Conservation (phyloP, 805 yeast genomes). For the Kregervanrija fluxuum region DNA sequence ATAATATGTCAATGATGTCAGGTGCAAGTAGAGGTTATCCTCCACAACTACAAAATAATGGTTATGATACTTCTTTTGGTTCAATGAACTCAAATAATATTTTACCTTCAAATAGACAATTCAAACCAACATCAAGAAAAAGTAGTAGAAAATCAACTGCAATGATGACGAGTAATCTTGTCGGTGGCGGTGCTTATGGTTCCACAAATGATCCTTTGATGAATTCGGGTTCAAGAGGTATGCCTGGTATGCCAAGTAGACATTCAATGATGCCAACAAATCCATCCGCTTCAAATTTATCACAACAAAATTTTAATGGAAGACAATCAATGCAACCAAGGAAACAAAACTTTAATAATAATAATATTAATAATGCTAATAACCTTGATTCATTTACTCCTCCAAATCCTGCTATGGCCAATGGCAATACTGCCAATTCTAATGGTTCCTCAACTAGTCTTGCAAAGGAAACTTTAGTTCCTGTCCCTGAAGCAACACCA, state of each 20-base stretch:
- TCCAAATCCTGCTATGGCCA: conserved; percentile 1
- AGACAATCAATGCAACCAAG: neutral
- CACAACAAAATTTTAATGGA: neutral
- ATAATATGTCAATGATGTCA: conserved; percentile 17
- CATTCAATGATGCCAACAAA: conserved; percentile 25
- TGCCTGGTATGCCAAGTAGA: conserved; percentile 22
- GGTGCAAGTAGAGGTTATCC: conserved; percentile 5
- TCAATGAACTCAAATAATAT: conserved; percentile 4
- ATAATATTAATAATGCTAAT: neutral
- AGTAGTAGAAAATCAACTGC: conserved; percentile 34
- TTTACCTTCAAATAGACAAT: conserved; percentile 17
- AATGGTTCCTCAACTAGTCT: conserved; percentile 4
- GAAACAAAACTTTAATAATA: neutral
- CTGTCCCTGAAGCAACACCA: conserved; percentile 27
- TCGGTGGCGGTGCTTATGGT: conserved; percentile 9
- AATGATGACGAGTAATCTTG: conserved; percentile 20
- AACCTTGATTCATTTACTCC: neutral
- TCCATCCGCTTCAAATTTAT: conserved; percentile 1
- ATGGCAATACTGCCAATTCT: conserved; percentile 1
- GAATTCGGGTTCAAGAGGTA: conserved; percentile 20
- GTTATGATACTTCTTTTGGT: conserved; percentile 9
- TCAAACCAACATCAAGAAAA: conserved; percentile 38
- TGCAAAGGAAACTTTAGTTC: conserved; percentile 10
- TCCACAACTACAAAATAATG: neutral
- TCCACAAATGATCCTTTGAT: conserved; percentile 1